Base-by-base conservation (phyloP, 2,329 filamentous ascomycete species). In the Cercospora berteroae region DNA sequence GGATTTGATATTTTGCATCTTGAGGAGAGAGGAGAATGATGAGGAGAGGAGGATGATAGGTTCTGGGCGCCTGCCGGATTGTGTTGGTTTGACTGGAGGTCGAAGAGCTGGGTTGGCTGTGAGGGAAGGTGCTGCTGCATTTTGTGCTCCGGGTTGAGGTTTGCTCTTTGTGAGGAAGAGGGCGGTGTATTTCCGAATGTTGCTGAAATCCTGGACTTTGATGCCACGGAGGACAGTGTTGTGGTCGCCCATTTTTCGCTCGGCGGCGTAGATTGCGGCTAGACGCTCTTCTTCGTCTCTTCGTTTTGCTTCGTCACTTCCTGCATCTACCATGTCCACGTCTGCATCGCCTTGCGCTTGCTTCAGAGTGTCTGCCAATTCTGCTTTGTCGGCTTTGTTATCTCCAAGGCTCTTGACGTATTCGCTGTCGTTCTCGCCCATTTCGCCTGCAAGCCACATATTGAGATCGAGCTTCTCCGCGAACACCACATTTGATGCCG, bases 1-100 rank as follows among this genome's bases (percentile, higher is more conserved):
- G 31, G 91, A 89, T 77, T 96, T 96, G 80, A 96, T 93, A 79
- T 99, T 99, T 63, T 92, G 91, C 87, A 98, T 93, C 78, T 94
- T 93, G 42, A 99, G 89, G 59, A 98, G 88, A 1, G 94, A 96
- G 2, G 94, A 97, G 10, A 94, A 95, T 1, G 94, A 98, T 1
- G 95, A 95, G 0, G 95, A 98, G 69, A 99, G 89, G 29, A 99
- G 89, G 78, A 99, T 97, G 80, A 99, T 99, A 59, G 95, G 95
- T 77, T 97, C 86, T 44, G 84, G 83, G 39, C 85, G 82, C 61
- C 87, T 84, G 57, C 78, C 78, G 7, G 73, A 64, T 20, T 72
- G 69, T 27, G 77, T 67, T 57, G 79, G 77, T 66, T 82, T 78
- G 61, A 75, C 69, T 20, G 76, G 68, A 50, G 76, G 74, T 9